Base-by-base conservation (phyloP, 2,329 filamentous ascomycete genomes). In the Penicillium italicum region DNA sequence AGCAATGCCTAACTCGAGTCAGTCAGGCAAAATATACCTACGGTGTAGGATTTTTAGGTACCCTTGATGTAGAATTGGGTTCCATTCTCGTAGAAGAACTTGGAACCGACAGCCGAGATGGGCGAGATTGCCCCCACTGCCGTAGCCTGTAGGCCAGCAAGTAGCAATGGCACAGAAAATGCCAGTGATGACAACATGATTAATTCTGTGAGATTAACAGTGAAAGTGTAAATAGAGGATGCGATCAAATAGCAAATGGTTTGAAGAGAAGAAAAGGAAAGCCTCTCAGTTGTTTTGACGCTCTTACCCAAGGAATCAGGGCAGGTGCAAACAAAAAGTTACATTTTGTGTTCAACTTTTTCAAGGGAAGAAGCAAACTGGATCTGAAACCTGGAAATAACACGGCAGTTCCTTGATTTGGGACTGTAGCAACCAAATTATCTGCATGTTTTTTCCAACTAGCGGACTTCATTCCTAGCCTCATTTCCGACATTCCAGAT, bases 21-120 rank as follows among this genome's bases (percentile, higher is more conserved):
- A 64, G 56, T 54, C 26, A 20, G 52, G 58, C 44, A 57, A 46
- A 57, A 46, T 20, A 30, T 20, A 20, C 28, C 26, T 44, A 22
- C 30, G n/a, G 9, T 22, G 14, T n/a, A 33, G 14, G 24, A 22
- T 22, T 24, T 11, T 5, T 12, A n/a, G 9, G 43, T 73, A 89
- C 90, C 90, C 77, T 92, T 94, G 73, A 94, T 82, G 73, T 85
- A 94, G 79, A 89, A 95, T 70, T 95, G 90, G 31, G 85, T 80
- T 61, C 90, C 90, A 71, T 92, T 84, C 66, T 83, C 84, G 63
- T 85, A 86, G 78, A 95, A 96, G 79, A 96, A 91, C 76, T 95
- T 96, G 77, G 87, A 86, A 48, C 90, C 90, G 51, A 87, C 83
- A 40, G 76, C 75, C n/a, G 77, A 77, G 59, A 87, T 82, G 52